A percentile compares a stretch with the other conserved stretches of the same genome.
Evolutionary conservation across 371 early-diverging fungal genomes (phyloP).

Genomic region (Mortierella sp.): DNA sequence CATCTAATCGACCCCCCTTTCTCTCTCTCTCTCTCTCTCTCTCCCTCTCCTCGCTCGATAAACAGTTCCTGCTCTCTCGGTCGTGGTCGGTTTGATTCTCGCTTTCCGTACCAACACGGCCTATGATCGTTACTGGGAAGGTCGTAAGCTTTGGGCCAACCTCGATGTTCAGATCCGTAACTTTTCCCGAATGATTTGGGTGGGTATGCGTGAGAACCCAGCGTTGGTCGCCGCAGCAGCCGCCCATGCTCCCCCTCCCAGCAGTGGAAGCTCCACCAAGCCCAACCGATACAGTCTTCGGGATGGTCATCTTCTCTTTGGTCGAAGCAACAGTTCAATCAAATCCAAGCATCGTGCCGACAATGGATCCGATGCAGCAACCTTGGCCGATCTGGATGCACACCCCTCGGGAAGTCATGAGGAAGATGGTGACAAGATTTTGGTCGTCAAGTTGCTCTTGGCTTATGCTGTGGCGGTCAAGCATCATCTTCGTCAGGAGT

Average conservation of each 20-base stretch:
- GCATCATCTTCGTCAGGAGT: conserved; percentile 78
- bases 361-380: not conserved
- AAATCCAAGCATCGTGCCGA: not conserved
- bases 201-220: conserved; percentile 63
- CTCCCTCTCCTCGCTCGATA: not conserved
- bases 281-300: not conserved
- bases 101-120: conserved; percentile 80
- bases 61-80: conserved; percentile 63
- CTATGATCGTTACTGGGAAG: conserved; percentile 78
- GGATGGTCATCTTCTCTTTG: conserved; percentile 37
- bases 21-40: conserved; percentile 4
- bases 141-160: conserved; percentile 67
- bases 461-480: conserved; percentile 77
- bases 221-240: too few relatives aligned
- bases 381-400: not conserved
- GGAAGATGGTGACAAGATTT: conserved; percentile 69
- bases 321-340: conserved; percentile 21
- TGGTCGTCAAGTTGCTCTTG: conserved; percentile 73
- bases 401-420: not conserved
- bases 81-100: conserved; percentile 70
- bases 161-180: conserved; percentile 70
- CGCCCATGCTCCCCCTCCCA: conserved; percentile 25
- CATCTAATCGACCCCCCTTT: not conserved
- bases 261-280: conserved; percentile 3
- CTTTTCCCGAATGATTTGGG: conserved; percentile 73